Evolutionary conservation across 2,329 filamentous ascomycete species (phyloP).

Genomic region (Fusarium neocosmosporiellum): DNA sequence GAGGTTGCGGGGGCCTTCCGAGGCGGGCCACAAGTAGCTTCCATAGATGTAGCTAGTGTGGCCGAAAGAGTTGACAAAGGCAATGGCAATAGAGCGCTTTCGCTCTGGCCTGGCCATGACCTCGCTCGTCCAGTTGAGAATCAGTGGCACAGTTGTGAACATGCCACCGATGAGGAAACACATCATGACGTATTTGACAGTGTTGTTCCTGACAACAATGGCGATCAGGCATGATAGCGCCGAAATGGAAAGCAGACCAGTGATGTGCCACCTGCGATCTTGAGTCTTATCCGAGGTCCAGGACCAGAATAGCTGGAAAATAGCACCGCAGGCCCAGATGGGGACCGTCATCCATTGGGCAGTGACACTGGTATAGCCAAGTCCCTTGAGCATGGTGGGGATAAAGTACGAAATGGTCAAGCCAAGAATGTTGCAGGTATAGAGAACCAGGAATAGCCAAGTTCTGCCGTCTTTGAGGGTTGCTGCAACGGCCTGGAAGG

Average conservation of each 20-base stretch:
- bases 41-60: constrained; percentile 23
- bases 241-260: background rate
- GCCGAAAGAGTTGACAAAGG: constrained; percentile 22
- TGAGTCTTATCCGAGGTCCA: constrained; percentile 20
- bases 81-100: constrained; percentile 21
- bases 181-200: constrained; percentile 26
- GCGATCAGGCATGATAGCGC: constrained; percentile 8
- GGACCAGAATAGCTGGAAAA: constrained; percentile 11
- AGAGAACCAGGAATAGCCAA: constrained; percentile 60
- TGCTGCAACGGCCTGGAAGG: constrained; percentile 7
- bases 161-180: constrained; percentile 17
- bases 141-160: constrained; percentile 12
- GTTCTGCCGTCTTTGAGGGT: constrained; percentile 41
- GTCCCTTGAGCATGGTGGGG: constrained; percentile 60
- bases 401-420: constrained; percentile 65
- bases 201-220: background rate
- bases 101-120: constrained; percentile 12
- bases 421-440: constrained; percentile 59
- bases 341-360: constrained; percentile 44
- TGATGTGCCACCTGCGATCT: constrained; percentile 18
- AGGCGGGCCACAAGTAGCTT: constrained; percentile 15
- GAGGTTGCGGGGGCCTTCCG: background rate
- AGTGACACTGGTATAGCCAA: constrained; percentile 57
- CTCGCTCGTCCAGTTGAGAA: constrained; percentile 23
- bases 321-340: constrained; percentile 17